Conservation (phyloP, 2,329 filamentous ascomycete species). For the Alternaria panax region DNA sequence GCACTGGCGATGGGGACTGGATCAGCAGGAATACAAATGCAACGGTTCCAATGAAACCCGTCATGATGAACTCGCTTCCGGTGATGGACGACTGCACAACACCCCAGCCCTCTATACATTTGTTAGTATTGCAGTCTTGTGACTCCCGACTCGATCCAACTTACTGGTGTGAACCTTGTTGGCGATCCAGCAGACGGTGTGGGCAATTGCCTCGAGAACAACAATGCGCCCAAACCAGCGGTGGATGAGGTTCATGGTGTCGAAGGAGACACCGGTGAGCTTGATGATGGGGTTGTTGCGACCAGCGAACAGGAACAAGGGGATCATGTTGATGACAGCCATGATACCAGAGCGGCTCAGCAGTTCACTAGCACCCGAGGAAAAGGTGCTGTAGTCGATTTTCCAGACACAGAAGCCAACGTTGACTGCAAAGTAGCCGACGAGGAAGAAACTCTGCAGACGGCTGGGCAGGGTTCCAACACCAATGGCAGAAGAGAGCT, state of each 20-base stretch:
- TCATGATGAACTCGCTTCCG: slow-evolving; percentile 60
- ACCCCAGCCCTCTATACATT: slow-evolving; percentile 58
- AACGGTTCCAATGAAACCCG: slow-evolving; percentile 68
- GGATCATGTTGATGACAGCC: slow-evolving; percentile 78
- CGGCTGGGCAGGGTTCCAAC: slow-evolving; percentile 59
- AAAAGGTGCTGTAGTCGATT: slow-evolving; percentile 71
- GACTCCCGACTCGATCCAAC: slow-evolving; percentile 3
- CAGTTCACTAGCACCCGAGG: slow-evolving; percentile 72
- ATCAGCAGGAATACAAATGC: slow-evolving; percentile 70
- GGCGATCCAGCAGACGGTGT: slow-evolving; percentile 67
- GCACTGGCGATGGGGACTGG: slow-evolving; percentile 73
- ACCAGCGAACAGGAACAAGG: slow-evolving; percentile 75
- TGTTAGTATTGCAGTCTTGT: slow-evolving; percentile 19
- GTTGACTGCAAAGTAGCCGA: slow-evolving; percentile 59
- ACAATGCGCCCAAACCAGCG: slow-evolving; percentile 82
- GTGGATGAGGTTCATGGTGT: slow-evolving; percentile 83
- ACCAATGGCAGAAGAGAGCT: slow-evolving; percentile 58
- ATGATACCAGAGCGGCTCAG: slow-evolving; percentile 75
- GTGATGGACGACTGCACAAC: slow-evolving; percentile 52
- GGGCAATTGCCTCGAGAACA: slow-evolving; percentile 71
- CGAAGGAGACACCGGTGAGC: slow-evolving; percentile 76
- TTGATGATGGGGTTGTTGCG: slow-evolving; percentile 81
- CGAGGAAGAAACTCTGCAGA: slow-evolving; percentile 57
- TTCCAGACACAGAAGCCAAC: slow-evolving; percentile 56
- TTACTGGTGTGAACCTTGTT: slow-evolving; percentile 51